Evolutionary conservation across 495 filamentous ascomycete species (phyloP), one percentile per base, ranked within the genome.

Genomic region (Cercophora sp.): DNA sequence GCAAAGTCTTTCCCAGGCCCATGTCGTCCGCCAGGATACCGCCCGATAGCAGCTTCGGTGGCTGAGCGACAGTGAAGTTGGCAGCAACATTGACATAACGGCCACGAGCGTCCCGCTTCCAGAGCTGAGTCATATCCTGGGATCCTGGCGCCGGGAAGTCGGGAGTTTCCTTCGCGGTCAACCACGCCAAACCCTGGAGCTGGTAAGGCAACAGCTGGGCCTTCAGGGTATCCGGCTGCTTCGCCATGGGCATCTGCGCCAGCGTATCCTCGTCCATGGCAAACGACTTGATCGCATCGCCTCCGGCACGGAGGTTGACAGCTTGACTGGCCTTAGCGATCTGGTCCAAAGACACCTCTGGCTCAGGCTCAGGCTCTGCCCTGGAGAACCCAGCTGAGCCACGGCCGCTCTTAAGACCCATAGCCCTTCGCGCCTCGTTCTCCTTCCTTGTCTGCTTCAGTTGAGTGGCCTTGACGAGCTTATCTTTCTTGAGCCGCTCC

Each of bases 11-110:
- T 11, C 91, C 91, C 5, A 96, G 72, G 3, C 91, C 91, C 91
- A 96, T 96, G 56, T 96, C 91, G 65, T 96, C 91, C 20, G 89
- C 89, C 10, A 96, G 73, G 26, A 96, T 88, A 27, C 90, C 91
- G 37, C 91, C 92, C 57, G 83, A 87, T 1, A 86, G 80, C 16
- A 96, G 72, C 3, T 62, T 57, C 0, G 90, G 89, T 2, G 70
- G 65, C 4, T 62, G 65, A 1, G 63, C 63, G 2, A 79, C 81
- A 0, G 82, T 78, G 60, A 81, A 91, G 55, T 86, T 84, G 2
- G 91, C 92, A 25, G 86, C 89, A 29, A 94, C 71, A 60, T 96
- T 93, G 42, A 75, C 76, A 48, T 84, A 95, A 3, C 69, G 65
- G 22, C 74, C 75, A 3, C 60, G 58, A 5, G 75, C 58, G 32